These are phyloP conservation scores for Magnaporthiopsis rhizophila DNA, from an alignment of 2,329 filamentous ascomycete genomes.

Conservation along the genomic window DNA sequence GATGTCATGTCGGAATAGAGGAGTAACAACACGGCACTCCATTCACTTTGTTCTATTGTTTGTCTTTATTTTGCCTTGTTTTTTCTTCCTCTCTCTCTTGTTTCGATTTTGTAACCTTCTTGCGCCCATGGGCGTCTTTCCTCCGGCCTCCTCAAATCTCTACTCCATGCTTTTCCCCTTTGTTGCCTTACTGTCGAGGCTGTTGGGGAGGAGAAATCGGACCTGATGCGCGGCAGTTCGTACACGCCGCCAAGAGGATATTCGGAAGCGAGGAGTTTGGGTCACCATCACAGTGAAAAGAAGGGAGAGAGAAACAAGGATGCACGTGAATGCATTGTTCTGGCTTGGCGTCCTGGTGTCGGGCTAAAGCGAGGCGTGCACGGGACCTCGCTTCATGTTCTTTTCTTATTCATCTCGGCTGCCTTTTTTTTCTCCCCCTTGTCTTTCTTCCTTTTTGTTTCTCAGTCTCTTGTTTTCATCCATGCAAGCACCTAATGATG, in stretches of 20 bases:
- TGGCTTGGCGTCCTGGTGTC: not conserved
- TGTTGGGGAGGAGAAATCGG: not conserved
- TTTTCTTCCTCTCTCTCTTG: not conserved
- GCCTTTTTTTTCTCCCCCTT: not conserved
- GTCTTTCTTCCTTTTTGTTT: slow-evolving; percentile 1
- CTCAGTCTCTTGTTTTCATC: not conserved
- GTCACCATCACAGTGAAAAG: not conserved
- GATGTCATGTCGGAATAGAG: slow-evolving; percentile 6
- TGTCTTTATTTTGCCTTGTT: slow-evolving; percentile 2
- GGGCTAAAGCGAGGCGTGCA: not conserved
- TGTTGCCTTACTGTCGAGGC: not conserved
- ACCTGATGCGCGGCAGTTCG: not conserved
- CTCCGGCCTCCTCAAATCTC: not conserved
- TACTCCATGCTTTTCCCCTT: not conserved
- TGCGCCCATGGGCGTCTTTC: not conserved
- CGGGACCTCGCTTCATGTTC: not conserved
- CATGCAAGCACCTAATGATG: not conserved
- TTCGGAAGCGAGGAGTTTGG: not conserved
- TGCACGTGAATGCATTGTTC: not conserved
- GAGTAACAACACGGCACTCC: not conserved
- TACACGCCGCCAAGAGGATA: not conserved
- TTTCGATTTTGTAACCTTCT: not conserved
- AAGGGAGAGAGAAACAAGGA: not conserved
- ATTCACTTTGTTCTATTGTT: not conserved
- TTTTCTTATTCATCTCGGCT: not conserved